These are phyloP conservation scores for Penicillium sp. DNA, from an alignment of 2,329 filamentous ascomycete species.

Conservation along the genomic window DNA sequence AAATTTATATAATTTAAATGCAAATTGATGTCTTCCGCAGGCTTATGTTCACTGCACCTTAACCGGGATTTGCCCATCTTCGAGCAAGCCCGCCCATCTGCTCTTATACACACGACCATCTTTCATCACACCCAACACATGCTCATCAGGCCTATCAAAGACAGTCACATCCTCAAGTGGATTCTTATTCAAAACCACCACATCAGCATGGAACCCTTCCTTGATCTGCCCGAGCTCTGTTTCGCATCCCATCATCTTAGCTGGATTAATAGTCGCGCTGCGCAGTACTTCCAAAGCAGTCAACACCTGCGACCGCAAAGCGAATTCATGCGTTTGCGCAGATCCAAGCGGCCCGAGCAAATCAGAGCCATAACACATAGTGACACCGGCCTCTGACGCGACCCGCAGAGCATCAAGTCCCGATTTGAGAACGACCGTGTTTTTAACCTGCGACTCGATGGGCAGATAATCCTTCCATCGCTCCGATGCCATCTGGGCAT, in stretches of 20 bases:
- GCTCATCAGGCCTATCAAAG: slow-evolving; percentile 50
- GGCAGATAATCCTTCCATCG: slow-evolving; percentile 30
- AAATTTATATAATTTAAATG: too few relatives aligned
- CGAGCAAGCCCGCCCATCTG: slow-evolving; percentile 23
- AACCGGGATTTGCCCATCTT: slow-evolving; percentile 24
- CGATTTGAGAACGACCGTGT: slow-evolving; percentile 49
- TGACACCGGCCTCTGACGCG: slow-evolving; percentile 55
- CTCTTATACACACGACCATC: slow-evolving; percentile 53
- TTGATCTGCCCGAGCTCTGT: slow-evolving; percentile 53
- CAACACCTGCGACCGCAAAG: slow-evolving; percentile 47
- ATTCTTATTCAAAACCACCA: slow-evolving; percentile 55
- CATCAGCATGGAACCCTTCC: slow-evolving; percentile 53
- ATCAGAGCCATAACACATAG: slow-evolving; percentile 59
- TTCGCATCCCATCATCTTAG: slow-evolving; percentile 51
- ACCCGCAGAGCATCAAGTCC: slow-evolving; percentile 52
- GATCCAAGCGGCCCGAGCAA: slow-evolving; percentile 52
- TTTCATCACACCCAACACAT: slow-evolving; percentile 56
- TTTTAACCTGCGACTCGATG: slow-evolving; percentile 49
- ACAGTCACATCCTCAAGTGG: slow-evolving; percentile 58
- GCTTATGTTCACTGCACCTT: slow-evolving; percentile 9
- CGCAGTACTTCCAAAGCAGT: slow-evolving; percentile 46
- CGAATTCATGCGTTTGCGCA: slow-evolving; percentile 53
- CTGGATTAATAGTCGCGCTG: slow-evolving; percentile 56
- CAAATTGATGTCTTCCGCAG: too few relatives aligned
- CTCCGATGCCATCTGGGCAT: slow-evolving; percentile 52